phyloP scores from a whole-genome alignment of 2,329 filamentous ascomycete species.

The Colletotrichum cuscutae region DNA sequence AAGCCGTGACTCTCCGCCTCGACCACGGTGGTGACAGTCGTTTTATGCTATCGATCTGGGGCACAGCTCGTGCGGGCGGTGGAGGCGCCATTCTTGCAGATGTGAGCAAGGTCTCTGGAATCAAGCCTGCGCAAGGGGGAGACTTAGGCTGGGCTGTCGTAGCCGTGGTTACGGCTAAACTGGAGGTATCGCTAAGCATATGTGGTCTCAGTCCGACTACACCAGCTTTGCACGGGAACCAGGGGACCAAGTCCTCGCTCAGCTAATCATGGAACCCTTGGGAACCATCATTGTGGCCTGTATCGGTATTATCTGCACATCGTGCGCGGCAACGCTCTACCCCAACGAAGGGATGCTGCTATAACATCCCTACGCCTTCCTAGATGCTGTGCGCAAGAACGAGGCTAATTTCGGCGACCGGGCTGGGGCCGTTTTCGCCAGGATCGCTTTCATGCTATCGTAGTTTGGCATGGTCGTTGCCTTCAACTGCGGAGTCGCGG shows the following conservation, averaged over 20 bases:
- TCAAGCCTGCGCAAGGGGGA: slow-evolving; percentile 28
- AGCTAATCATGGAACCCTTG: slow-evolving; percentile 36
- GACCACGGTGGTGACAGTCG: slow-evolving; percentile 32
- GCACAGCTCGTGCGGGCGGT: slow-evolving; percentile 40
- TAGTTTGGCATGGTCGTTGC: slow-evolving; percentile 27
- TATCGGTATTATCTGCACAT: slow-evolving; percentile 41
- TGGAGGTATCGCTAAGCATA: slow-evolving; percentile 34
- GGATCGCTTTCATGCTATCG: neutral
- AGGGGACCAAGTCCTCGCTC: slow-evolving; percentile 39
- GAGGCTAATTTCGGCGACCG: neutral
- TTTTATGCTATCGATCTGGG: slow-evolving; percentile 43
- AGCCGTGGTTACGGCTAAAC: neutral
- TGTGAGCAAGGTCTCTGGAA: slow-evolving; percentile 23
- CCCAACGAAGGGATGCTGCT: slow-evolving; percentile 37
- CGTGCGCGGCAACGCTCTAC: slow-evolving; percentile 37
- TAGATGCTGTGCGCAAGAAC: slow-evolving; percentile 31
- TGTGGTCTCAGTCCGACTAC: slow-evolving; percentile 41
- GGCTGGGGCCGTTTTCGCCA: slow-evolving; percentile 19
- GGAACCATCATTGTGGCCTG: slow-evolving; percentile 35
- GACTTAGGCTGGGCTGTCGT: slow-evolving; percentile 36
- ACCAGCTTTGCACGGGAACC: slow-evolving; percentile 38
- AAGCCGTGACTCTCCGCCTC: slow-evolving; percentile 36
- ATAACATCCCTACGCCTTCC: slow-evolving; percentile 40
- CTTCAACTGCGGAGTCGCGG: slow-evolving; percentile 23
- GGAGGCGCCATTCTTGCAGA: slow-evolving; percentile 36